Base-by-base conservation (phyloP, 1,139 yeast species). In the Yamadazyma atlantica region DNA sequence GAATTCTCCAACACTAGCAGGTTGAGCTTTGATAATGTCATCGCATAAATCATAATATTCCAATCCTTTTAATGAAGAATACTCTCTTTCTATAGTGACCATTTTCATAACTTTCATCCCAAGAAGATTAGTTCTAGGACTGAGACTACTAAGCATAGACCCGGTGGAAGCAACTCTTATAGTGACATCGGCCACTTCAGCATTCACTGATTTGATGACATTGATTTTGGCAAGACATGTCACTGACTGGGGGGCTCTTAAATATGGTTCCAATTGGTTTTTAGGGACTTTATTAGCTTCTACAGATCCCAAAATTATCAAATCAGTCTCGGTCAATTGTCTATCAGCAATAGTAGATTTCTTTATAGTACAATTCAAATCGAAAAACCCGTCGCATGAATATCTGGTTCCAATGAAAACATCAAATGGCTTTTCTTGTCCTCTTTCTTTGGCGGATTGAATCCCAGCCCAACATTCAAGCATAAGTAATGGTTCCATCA, bases 391-490 rank as follows among this genome's bases (percentile, higher is more conserved):
- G 52, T 90, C 96, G 17, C 87, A 85, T 1, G 87, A 80, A 3
- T 88, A 77, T 50, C 96, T 75, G 32, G 88, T 85, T 10, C 96
- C 97, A 28, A 89, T 66, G 5, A 77, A 65, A 6, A 90, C 54
- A 29, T 76, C 75, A 55, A 92, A 84, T 0, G 96, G 90, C 6
- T 55, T 61, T 42, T 79, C 82, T 21, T 76, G 78, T 2, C 74
- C 73, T 16, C 87, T 78, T 37, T 77, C 78, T 48, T 85, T 82
- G 1, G 92, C 80, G 3, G 87, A 73, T 45, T 80, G 83, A 25
- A 94, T 77, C 0, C 89, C 86, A 54, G 90, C 96, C 97, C 97
- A 94, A 46, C 96, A 86, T 64, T 94, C 98, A 33, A 90, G 64
- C 62, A 90, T 66, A 33, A 94, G 64, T 33, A 94, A 66, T 0